Conservation (phyloP, 306 rosid genomes). For the peach (Prunus persica) region Prunus_persica_NCBIv2 NC_034016.1:15362001-15362500, state of each 20-base stretch:
- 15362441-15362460: not conserved
- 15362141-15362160: too few species aligned
- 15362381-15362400: conserved; percentile 21
- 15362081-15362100: too few species aligned
- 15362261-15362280: not conserved
- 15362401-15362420: not conserved
- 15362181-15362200: too few species aligned
- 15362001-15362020: too few species aligned
- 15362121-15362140: too few species aligned
- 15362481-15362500: not conserved
- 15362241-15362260: not conserved
- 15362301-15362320: not conserved
- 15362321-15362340: not conserved
- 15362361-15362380: conserved; percentile 38
- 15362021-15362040: too few species aligned
- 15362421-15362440: not conserved
- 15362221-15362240: not conserved
- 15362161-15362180: too few species aligned
- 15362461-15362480: not conserved
- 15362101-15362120: too few species aligned
- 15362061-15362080: too few species aligned
- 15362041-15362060: too few species aligned
- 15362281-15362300: not conserved
- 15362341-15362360: conserved; percentile 18
- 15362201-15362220: not conserved